Percentiles rank a stretch among this genome's conserved stretches.
phyloP scores from a whole-genome alignment of 208 protist genomes.

The Leishmania arabica region DNA sequence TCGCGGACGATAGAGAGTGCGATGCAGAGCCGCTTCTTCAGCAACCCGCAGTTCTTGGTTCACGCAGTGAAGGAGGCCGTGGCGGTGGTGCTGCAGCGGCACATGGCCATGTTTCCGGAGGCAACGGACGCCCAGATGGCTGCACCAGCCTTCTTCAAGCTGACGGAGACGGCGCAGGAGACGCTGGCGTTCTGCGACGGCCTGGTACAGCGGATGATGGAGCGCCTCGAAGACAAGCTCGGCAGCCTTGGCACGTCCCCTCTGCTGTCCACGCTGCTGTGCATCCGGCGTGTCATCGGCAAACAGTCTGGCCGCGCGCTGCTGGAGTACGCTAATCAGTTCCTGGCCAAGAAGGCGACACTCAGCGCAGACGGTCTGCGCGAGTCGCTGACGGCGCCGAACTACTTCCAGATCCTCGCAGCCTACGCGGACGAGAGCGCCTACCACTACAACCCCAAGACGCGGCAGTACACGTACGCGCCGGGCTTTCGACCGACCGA shows the following conservation, averaged over 20 bases:
- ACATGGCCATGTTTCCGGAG: conserved; percentile 36
- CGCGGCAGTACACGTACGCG: conserved; percentile 52
- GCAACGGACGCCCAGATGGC: conserved; percentile 28
- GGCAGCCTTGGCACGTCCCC: conserved; percentile 55
- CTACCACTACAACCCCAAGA: conserved; percentile 47
- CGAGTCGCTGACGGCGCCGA: conserved; percentile 66
- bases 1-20: conserved; percentile 56
- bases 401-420: conserved; percentile 79
- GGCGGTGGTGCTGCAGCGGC: conserved; percentile 43
- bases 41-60: conserved; percentile 86
- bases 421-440: conserved; percentile 82
- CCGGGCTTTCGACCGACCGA: conserved; percentile 52
- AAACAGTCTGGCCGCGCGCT: conserved; percentile 57
- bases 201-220: conserved; percentile 59
- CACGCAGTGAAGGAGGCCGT: conserved; percentile 62
- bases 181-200: conserved; percentile 54
- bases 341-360: conserved; percentile 53
- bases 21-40: conserved; percentile 87
- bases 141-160: conserved; percentile 23
- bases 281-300: conserved; percentile 64
- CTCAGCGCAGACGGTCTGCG: conserved; percentile 27
- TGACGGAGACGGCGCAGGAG: conserved; percentile 32
- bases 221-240: conserved; percentile 35
- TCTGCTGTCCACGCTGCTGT: conserved; percentile 66
- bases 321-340: conserved; percentile 52